Percentiles rank a stretch among this genome's conserved stretches.
phyloP scores from a whole-genome alignment of 2,329 filamentous ascomycete genomes.

The Fusarium illudens region DNA sequence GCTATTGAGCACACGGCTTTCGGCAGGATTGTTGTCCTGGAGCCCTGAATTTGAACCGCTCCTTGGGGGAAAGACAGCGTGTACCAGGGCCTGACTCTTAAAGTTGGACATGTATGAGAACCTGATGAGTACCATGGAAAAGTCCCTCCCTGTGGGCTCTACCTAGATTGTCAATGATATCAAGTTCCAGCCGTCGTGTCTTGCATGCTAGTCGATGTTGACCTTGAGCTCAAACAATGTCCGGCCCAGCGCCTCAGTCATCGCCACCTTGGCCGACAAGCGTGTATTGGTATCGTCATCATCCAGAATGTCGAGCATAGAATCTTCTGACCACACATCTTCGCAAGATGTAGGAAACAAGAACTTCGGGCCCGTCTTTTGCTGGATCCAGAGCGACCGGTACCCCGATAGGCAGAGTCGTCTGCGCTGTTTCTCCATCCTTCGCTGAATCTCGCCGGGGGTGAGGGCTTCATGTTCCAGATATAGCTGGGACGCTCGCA shows the following conservation, averaged over 20 bases:
- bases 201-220: not conserved
- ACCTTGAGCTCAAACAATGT: conserved; percentile 31
- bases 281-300: not conserved
- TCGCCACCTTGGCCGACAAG: conserved; percentile 6
- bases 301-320: conserved; percentile 4
- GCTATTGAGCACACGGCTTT: conserved; percentile 21
- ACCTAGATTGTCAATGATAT: not conserved
- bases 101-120: not conserved
- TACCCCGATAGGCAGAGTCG: conserved; percentile 3
- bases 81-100: not conserved
- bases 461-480: conserved; percentile 3
- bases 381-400: not conserved
- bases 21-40: conserved; percentile 21
- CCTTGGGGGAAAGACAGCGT: not conserved
- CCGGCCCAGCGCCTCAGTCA: conserved; percentile 23
- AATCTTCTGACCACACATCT: conserved; percentile 13
- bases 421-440: conserved; percentile 20
- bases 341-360: conserved; percentile 25
- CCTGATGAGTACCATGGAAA: not conserved
- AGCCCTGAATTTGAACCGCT: not conserved
- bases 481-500: conserved; percentile 14
- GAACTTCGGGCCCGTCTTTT: not conserved
- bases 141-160: not conserved
- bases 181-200: not conserved
- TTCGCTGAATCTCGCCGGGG: conserved; percentile 18